Percentiles rank a stretch among this genome's conserved stretches.
Evolutionary conservation across 202 grass and related monocot genomes (phyloP).

Genomic region (Panicum hallii): DNA sequence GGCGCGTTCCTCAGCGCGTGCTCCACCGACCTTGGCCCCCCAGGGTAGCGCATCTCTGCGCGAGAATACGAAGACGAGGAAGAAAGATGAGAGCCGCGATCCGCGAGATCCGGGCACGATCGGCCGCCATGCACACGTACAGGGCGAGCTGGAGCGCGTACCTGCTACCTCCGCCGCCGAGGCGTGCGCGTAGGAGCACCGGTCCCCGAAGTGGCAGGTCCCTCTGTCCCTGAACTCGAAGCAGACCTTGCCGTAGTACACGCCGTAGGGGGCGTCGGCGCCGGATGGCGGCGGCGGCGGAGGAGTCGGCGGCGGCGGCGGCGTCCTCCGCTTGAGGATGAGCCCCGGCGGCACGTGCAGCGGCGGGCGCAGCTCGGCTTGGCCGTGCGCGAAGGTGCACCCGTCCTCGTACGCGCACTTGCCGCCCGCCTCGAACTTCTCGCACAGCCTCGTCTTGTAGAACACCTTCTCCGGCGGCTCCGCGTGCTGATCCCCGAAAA

Average conservation of each 20-base stretch:
- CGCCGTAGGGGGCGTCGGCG: neutral
- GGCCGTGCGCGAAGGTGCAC: constrained; percentile 87
- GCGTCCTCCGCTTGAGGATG: constrained; percentile 8
- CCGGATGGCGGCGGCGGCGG: neutral
- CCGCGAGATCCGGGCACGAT: constrained; percentile 44
- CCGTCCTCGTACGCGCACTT: constrained; percentile 50
- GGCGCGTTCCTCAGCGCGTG: constrained; percentile 11
- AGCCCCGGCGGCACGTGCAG: neutral
- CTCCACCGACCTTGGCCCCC: constrained; percentile 12
- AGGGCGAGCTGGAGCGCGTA: neutral
- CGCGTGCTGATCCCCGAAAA: neutral
- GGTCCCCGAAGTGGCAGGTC: constrained; percentile 38
- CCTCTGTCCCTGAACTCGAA: constrained; percentile 55
- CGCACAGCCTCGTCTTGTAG: constrained; percentile 84
- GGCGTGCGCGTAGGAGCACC: constrained; percentile 50
- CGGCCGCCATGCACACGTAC: constrained; percentile 49
- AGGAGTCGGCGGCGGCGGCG: neutral
- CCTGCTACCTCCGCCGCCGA: constrained; percentile 30
- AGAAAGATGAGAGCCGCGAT: constrained; percentile 8
- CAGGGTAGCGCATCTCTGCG: neutral
- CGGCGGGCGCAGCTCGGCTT: constrained; percentile 62
- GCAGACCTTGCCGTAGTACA: constrained; percentile 29
- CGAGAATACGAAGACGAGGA: neutral
- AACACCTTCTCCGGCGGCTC: constrained; percentile 46
- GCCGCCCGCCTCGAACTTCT: constrained; percentile 48